These are phyloP conservation scores for Tillandsia fasciculata DNA, from an alignment of 176 grass and related monocot genomes.

Conservation along the genomic window DNA sequence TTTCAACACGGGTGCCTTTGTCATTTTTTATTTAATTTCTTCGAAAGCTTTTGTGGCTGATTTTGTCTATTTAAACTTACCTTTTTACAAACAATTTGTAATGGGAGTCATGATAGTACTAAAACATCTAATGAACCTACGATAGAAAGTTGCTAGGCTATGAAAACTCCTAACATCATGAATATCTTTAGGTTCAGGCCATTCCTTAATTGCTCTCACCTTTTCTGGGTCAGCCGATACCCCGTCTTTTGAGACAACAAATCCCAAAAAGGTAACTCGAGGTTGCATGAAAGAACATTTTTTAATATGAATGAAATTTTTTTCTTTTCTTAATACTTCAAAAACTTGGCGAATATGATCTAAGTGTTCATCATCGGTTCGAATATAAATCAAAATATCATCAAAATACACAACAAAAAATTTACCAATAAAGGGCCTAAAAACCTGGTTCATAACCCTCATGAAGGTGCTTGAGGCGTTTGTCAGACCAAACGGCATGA, in stretches of 20 bases:
- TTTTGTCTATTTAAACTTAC: background rate
- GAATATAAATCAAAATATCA: constrained; percentile 8
- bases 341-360: background rate
- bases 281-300: background rate
- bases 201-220: background rate
- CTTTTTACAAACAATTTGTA: background rate
- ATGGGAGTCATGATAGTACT: background rate
- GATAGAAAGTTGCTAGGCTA: background rate
- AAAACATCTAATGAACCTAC: background rate
- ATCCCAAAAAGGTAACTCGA: background rate
- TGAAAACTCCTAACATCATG: background rate
- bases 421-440: background rate
- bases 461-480: constrained; percentile 5
- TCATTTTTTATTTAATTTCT: background rate
- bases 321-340: background rate
- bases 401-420: constrained; percentile 9
- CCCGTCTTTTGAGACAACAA: background rate
- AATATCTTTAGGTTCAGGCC: background rate
- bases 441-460: background rate
- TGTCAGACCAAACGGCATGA: background rate
- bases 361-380: background rate
- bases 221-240: too few species aligned
- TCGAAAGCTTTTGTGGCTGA: background rate
- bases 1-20: background rate
- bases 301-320: background rate